These are phyloP conservation scores for Claviceps sp. DNA, from an alignment of 2,329 filamentous ascomycete genomes.

Conservation along the genomic window DNA sequence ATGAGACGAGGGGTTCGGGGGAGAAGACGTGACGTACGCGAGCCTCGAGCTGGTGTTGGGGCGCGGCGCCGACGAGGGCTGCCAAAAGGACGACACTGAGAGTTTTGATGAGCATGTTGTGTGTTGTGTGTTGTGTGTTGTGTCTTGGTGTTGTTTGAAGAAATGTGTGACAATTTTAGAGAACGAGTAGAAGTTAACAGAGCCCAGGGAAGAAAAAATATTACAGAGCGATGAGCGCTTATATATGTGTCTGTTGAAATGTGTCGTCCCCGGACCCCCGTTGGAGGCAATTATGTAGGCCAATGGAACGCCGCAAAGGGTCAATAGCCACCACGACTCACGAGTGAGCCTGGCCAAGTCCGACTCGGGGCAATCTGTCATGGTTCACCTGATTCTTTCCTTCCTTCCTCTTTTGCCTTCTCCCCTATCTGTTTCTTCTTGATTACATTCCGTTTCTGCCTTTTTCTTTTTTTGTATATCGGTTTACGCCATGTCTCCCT, in stretches of 20 bases:
- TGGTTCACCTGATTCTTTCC: background rate
- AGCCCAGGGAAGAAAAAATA: too few species aligned
- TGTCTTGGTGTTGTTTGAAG: background rate
- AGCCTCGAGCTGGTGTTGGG: background rate
- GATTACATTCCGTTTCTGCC: background rate
- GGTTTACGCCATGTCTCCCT: too few species aligned
- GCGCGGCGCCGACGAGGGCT: background rate
- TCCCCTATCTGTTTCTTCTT: background rate
- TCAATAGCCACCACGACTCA: too few species aligned
- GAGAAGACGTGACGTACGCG: background rate
- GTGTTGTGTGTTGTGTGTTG: background rate
- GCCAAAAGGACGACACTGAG: background rate
- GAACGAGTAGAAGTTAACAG: too few species aligned
- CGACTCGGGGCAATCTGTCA: too few species aligned
- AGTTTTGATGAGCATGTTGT: background rate
- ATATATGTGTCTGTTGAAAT: too few species aligned
- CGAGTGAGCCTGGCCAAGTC: too few species aligned
- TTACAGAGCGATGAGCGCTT: too few species aligned
- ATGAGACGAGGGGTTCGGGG: background rate
- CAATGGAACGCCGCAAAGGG: too few species aligned
- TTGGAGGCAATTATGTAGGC: too few species aligned
- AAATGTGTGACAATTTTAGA: background rate
- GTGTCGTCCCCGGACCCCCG: too few species aligned
- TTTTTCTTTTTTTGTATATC: too few species aligned
- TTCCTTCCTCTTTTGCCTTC: background rate